phyloP scores from a whole-genome alignment of 2,329 filamentous ascomycete genomes.

The Claviceps sp. region DNA sequence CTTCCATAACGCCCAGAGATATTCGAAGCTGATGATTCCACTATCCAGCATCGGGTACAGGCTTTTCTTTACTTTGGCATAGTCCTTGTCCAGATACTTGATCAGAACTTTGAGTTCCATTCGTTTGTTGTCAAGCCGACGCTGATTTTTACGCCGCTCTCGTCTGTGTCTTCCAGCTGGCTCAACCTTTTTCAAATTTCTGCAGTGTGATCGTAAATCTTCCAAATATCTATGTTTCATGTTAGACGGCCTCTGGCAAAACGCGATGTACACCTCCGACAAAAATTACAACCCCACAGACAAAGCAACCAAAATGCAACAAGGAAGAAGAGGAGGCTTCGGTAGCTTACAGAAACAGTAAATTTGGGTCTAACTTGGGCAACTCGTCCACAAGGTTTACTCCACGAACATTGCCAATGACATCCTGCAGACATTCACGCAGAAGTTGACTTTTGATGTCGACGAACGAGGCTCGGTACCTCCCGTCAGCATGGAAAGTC shows the following conservation, averaged over 20 bases:
- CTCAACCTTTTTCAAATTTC: conserved; percentile 48
- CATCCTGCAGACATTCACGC: conserved; percentile 43
- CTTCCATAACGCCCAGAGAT: conserved; percentile 82
- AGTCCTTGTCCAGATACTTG: conserved; percentile 71
- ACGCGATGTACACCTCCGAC: background rate
- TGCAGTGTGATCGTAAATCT: conserved; percentile 52
- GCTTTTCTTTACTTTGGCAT: conserved; percentile 59
- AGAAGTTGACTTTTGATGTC: conserved; percentile 78
- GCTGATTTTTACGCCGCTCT: conserved; percentile 47
- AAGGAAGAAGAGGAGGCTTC: background rate
- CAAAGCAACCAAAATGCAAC: background rate
- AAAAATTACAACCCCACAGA: no score
- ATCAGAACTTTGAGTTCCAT: conserved; percentile 59
- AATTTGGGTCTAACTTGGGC: conserved; percentile 58
- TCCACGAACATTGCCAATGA: conserved; percentile 27
- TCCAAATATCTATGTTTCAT: conserved; percentile 47
- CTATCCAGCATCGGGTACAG: conserved; percentile 69
- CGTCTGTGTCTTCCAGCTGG: conserved; percentile 33
- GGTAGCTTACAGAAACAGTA: conserved; percentile 45
- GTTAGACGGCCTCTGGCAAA: background rate
- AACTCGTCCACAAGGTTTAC: conserved; percentile 70
- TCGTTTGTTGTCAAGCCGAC: conserved; percentile 43
- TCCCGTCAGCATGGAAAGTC: conserved; percentile 74
- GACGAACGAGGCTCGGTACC: conserved; percentile 57
- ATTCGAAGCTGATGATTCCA: conserved; percentile 76